phyloP scores from a whole-genome alignment of 2,329 filamentous ascomycete species.

The Fusarium domesticum region DNA sequence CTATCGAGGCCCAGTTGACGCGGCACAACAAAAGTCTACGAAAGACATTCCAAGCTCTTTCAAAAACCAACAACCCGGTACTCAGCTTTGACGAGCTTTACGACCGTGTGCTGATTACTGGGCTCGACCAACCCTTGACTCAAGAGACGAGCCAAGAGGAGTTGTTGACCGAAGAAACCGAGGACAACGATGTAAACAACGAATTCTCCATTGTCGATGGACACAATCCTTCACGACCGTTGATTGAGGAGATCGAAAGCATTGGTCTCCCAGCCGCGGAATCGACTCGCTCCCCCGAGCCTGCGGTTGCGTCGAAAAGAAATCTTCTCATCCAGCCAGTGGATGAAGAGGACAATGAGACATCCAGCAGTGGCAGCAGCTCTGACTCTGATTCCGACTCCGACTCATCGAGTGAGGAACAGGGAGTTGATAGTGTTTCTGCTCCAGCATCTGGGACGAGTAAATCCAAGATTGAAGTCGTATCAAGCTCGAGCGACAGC shows the following conservation, averaged over 20 bases:
- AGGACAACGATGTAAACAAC: not conserved
- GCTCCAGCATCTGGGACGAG: no score
- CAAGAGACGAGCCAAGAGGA: not conserved
- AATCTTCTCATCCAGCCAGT: slow-evolving; percentile 4
- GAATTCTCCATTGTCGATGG: not conserved
- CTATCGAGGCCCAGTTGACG: slow-evolving; percentile 37
- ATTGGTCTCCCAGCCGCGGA: slow-evolving; percentile 3
- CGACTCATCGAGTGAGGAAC: no score
- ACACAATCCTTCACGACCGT: slow-evolving; percentile 20
- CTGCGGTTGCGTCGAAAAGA: slow-evolving; percentile 31
- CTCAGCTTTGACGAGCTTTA: slow-evolving; percentile 35
- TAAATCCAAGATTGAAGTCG: no score
- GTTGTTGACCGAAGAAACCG: not conserved
- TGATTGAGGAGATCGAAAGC: slow-evolving; percentile 30
- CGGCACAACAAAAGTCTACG: slow-evolving; percentile 36
- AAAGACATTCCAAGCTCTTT: slow-evolving; percentile 38
- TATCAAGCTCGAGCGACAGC: slow-evolving; percentile 17
- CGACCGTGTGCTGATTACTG: slow-evolving; percentile 25
- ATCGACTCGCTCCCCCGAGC: slow-evolving; percentile 12
- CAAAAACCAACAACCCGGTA: slow-evolving; percentile 31
- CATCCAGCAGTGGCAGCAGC: slow-evolving; percentile 1
- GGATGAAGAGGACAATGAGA: not conserved
- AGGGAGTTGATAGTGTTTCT: no score
- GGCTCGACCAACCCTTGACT: not conserved
- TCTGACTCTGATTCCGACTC: slow-evolving; percentile 4